Evolutionary conservation across 2,329 filamentous ascomycete species (phyloP).

Genomic region (Curvularia verruculosa): DNA sequence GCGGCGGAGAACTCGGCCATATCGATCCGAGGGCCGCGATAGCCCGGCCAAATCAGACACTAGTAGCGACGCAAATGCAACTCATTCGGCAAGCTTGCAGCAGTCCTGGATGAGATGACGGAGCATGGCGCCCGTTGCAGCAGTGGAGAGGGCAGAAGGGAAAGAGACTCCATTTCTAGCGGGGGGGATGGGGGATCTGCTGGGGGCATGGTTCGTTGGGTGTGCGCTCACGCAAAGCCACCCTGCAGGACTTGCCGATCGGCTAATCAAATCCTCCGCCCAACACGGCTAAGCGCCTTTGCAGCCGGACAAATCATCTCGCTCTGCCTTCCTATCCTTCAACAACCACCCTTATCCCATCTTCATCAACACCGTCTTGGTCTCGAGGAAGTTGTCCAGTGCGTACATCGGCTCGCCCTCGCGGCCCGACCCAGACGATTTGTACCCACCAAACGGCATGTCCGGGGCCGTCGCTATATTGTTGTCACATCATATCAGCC

Average conservation of each 20-base stretch:
- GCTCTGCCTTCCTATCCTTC: not conserved
- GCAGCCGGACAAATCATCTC: slow-evolving; percentile 5
- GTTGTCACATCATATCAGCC: not conserved
- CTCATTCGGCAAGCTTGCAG: slow-evolving; percentile 29
- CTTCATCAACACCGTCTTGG: slow-evolving; percentile 44
- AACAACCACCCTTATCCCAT: slow-evolving; percentile 11
- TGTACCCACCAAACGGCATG: slow-evolving; percentile 53
- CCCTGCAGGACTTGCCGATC: slow-evolving; percentile 20
- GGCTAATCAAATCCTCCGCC: slow-evolving; percentile 21
- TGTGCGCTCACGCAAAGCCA: slow-evolving; percentile 8
- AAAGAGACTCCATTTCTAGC: slow-evolving; percentile 18
- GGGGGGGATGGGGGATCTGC: slow-evolving; percentile 16
- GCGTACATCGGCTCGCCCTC: slow-evolving; percentile 43
- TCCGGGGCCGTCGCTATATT: slow-evolving; percentile 27
- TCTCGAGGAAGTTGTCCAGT: slow-evolving; percentile 45
- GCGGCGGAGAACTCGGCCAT: slow-evolving; percentile 37
- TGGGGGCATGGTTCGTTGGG: slow-evolving; percentile 7
- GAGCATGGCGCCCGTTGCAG: slow-evolving; percentile 18
- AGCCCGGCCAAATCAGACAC: slow-evolving; percentile 13
- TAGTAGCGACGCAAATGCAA: slow-evolving; percentile 16
- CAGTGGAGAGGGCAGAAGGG: slow-evolving; percentile 16
- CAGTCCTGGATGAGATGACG: slow-evolving; percentile 18
- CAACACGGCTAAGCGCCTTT: slow-evolving; percentile 14
- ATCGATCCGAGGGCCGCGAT: slow-evolving; percentile 19
- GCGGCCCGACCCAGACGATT: slow-evolving; percentile 45